Percentiles rank a stretch among this genome's conserved stretches.
Evolutionary conservation across 2,329 filamentous ascomycete genomes (phyloP).

Genomic region (Sarocladium kiliense): DNA sequence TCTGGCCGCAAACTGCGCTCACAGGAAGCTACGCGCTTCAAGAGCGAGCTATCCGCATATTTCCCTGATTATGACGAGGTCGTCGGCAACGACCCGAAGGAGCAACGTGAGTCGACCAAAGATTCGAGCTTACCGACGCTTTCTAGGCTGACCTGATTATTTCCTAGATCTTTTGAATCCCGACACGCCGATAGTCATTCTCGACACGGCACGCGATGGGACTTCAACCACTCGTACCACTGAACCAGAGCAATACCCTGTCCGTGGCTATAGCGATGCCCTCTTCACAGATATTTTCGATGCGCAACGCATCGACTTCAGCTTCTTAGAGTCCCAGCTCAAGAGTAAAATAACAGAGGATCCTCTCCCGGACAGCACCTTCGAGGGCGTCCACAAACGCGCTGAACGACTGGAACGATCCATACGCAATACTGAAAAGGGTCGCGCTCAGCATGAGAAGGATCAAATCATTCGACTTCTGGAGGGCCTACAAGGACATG

Average conservation of each 20-base stretch:
- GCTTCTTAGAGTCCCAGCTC: conserved; percentile 43
- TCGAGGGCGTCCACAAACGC: conserved; percentile 49
- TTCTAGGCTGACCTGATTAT: too few species aligned
- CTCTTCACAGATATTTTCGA: conserved; percentile 53
- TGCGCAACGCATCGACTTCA: conserved; percentile 51
- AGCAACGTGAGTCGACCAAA: conserved; percentile 58
- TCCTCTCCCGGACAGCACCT: conserved; percentile 51
- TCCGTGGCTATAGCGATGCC: conserved; percentile 50
- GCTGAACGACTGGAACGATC: conserved; percentile 57
- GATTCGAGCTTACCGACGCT: too few species aligned
- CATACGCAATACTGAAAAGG: conserved; percentile 59
- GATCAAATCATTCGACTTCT: conserved; percentile 62
- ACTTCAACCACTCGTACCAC: conserved; percentile 17
- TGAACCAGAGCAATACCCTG: conserved; percentile 25
- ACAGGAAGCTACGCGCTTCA: conserved; percentile 78
- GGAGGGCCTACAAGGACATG: conserved; percentile 80
- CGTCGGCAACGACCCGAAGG: conserved; percentile 77
- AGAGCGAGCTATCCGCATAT: conserved; percentile 86
- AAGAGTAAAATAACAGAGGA: conserved; percentile 42
- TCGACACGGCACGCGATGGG: conserved; percentile 41
- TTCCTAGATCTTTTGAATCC: conserved; percentile 62
- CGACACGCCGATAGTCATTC: conserved; percentile 68
- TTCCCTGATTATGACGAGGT: conserved; percentile 94
- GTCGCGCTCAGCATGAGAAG: conserved; percentile 61
- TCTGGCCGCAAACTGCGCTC: conserved; percentile 75